A percentile compares a stretch with the other conserved stretches of the same genome.
These are phyloP conservation scores for Arthrobotrys sinensis DNA, from an alignment of 2,329 filamentous ascomycete species.

Conservation along the genomic window DNA sequence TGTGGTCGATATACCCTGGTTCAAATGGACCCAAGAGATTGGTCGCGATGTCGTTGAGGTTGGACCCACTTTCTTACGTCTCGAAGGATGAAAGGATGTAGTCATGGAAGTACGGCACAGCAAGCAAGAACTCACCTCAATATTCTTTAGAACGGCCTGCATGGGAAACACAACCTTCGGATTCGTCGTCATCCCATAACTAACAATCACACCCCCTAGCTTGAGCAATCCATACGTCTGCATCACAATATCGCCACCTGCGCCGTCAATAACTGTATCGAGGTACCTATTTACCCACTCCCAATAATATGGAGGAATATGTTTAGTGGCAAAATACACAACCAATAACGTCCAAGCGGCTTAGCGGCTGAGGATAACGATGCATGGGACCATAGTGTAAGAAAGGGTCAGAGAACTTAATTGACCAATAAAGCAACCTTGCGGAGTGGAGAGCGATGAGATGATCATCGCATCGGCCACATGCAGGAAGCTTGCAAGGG, in stretches of 20 bases:
- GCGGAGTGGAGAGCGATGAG: constrained; percentile 55
- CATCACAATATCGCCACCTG: constrained; percentile 85
- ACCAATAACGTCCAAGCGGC: constrained; percentile 55
- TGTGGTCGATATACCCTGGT: constrained; percentile 25
- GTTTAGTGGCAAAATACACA: constrained; percentile 20
- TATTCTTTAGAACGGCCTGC: constrained; percentile 85
- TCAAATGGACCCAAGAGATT: constrained; percentile 36
- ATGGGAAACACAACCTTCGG: constrained; percentile 91
- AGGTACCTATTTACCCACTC: constrained; percentile 67
- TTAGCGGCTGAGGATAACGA: constrained; percentile 48
- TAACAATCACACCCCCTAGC: constrained; percentile 84
- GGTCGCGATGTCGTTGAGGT: constrained; percentile 31
- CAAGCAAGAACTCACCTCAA: constrained; percentile 72
- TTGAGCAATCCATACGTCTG: constrained; percentile 76
- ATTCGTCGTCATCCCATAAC: constrained; percentile 90
- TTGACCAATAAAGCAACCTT: constrained; percentile 50
- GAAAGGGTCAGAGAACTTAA: constrained; percentile 15
- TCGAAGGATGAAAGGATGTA: constrained; percentile 25
- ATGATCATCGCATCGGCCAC: constrained; percentile 59
- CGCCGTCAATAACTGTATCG: constrained; percentile 91
- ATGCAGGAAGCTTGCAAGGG: constrained; percentile 26
- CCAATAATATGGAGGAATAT: constrained; percentile 12
- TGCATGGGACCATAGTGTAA: constrained; percentile 19
- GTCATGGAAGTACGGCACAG: constrained; percentile 24
- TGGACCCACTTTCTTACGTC: constrained; percentile 30